Evolutionary conservation across 2,329 filamentous ascomycete species (phyloP), one percentile per base, ranked within the genome.

Genomic region (Nannizziopsis arthrosporioides): DNA sequence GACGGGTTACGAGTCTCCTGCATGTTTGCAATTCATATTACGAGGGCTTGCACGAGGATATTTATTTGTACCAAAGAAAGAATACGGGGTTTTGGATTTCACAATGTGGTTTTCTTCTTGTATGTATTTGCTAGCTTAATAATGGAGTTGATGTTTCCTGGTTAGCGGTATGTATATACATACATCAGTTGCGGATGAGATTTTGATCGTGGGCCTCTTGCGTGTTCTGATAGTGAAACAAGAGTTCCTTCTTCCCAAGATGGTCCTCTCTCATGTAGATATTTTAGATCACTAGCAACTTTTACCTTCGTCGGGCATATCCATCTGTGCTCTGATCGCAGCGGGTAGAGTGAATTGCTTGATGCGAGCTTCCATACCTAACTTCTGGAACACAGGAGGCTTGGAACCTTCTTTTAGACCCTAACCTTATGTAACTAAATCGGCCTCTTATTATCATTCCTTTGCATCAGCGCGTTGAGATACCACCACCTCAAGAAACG

Each of bases 111-210:
- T 48, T 42, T 27, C 36, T 40, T 12, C 19, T 40, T 48, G 38
- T 48, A 47, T 48, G 27, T 48, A 41, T 48, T 47, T 37, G 17
- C 30, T 42, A 42, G 34, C 37, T 48, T 27, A 7, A 27, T 18
- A 47, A 41, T 34, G 44, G 27, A 47, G 27, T 47, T 40, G 12
- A 31, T 30, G 14, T 19, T 32, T 15, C 37, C 5, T 27, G 32
- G 12, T 27, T 9, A 43, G 22, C 22, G 4, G 22, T 27, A 27
- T 27, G 22, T 27, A 27, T 7, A 27, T 27, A 27, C 22, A 27
- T 27, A 27, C 22, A 27, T 27, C n/a, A n/a, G n/a, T n/a, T n/a
- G n/a, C n/a, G n/a, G n/a, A n/a, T n/a, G n/a, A n/a, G n/a, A n/a
- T n/a, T n/a, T n/a, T n/a, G n/a, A n/a, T n/a, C n/a, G n/a, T n/a